phyloP scores from a whole-genome alignment of 2,329 filamentous ascomycete species.

The Dactylellina drechsleri region DNA sequence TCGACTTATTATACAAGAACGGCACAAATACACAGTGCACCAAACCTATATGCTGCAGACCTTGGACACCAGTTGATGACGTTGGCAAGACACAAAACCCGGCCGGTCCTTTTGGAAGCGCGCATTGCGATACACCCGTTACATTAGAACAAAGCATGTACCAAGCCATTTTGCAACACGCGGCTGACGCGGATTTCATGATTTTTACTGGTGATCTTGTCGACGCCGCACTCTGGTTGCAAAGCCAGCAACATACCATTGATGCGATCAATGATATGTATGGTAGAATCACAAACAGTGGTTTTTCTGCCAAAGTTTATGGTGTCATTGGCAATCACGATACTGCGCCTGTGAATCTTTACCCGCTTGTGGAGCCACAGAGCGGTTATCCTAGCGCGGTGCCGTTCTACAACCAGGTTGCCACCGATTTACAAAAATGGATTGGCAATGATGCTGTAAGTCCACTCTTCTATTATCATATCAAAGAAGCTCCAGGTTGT shows the following conservation, averaged over 20 bases:
- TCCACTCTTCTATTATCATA: not conserved
- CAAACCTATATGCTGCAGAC: slow-evolving; percentile 71
- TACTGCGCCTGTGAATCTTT: slow-evolving; percentile 67
- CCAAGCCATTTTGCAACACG: slow-evolving; percentile 59
- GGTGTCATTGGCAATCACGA: slow-evolving; percentile 71
- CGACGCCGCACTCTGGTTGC: slow-evolving; percentile 67
- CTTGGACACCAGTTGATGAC: slow-evolving; percentile 65
- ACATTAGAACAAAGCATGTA: slow-evolving; percentile 68
- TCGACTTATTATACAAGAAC: slow-evolving; percentile 68
- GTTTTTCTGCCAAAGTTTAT: slow-evolving; percentile 64
- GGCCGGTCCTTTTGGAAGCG: slow-evolving; percentile 67
- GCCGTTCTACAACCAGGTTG: slow-evolving; percentile 37
- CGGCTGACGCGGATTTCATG: slow-evolving; percentile 65
- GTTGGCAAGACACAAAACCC: slow-evolving; percentile 66
- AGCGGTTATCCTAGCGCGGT: slow-evolving; percentile 23
- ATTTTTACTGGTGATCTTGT: slow-evolving; percentile 72
- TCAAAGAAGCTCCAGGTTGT: not conserved
- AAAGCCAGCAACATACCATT: slow-evolving; percentile 60
- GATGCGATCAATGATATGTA: slow-evolving; percentile 64
- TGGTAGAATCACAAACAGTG: slow-evolving; percentile 62
- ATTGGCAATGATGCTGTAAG: slow-evolving; percentile 39
- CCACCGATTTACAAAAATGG: slow-evolving; percentile 38
- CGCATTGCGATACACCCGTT: slow-evolving; percentile 67
- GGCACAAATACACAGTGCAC: slow-evolving; percentile 69
- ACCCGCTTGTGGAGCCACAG: slow-evolving; percentile 62